A percentile compares a stretch with the other conserved stretches of the same genome.
Conservation (phyloP, 2,329 filamentous ascomycete species). For the Colletotrichum spaethianum region DNA sequence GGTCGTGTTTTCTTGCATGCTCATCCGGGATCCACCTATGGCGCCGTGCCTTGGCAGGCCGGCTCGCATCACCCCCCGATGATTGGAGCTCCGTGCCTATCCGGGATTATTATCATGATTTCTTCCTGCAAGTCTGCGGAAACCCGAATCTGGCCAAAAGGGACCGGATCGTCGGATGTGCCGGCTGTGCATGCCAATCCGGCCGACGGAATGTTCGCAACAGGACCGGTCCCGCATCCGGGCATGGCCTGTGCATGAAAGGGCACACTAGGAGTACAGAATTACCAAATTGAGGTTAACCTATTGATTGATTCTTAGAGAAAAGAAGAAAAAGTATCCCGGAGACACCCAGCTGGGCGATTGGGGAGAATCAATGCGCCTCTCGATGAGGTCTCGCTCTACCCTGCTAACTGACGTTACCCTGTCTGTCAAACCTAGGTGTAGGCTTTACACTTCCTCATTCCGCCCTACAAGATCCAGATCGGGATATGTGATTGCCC, state of each 20-base stretch:
- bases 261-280: too few species aligned
- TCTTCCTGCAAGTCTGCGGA: background rate
- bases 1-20: background rate
- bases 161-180: background rate
- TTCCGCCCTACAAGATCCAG: background rate
- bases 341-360: background rate
- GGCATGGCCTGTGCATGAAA: background rate
- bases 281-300: background rate
- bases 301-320: background rate
- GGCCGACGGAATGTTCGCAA: background rate
- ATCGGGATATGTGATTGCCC: background rate
- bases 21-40: background rate
- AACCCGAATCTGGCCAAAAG: background rate
- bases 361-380: background rate
- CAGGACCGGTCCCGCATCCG: background rate
- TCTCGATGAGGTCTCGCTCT: background rate
- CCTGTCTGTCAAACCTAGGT: background rate
- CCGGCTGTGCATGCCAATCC: background rate
- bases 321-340: background rate
- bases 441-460: background rate
- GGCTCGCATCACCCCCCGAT: background rate
- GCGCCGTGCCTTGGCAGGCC: constrained; percentile 6
- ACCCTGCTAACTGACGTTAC: background rate
- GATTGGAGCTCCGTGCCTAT: background rate
- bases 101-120: background rate